Evolutionary conservation across 441 rosid genomes (phyloP), one percentile per base, ranked within the genome.

Genomic region (Omphalea diandra): DNA sequence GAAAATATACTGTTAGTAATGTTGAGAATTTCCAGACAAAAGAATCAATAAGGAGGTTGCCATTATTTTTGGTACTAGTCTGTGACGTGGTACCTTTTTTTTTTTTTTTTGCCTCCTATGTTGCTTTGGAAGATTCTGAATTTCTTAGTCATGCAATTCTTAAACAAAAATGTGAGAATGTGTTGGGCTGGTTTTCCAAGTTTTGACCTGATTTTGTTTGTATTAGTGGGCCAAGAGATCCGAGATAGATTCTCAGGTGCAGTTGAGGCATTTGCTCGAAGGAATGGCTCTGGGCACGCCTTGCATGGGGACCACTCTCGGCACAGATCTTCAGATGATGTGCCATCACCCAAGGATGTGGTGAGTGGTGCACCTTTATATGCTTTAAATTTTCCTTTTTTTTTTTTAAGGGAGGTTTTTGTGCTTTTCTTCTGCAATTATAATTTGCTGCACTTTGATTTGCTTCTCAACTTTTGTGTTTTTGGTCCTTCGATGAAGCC

Each of bases 221-320:
- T 43, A 70, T 55, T 2, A 83, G 90, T 79, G 64, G 97, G 94
- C 62, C 90, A 77, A 76, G 98, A 95, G 63, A 80, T 82, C 5
- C 91, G 93, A 10, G 97, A 88, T 7, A 91, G 88, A 83, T 73
- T 85, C 58, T 84, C 97, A 14, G 99, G 97, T 66, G 95, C 97
- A 58, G 97, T 86, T 27, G 97, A 91, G 78, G 92, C 91, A 71
- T 89, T 95, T 82, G 75, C 91, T 63, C 76, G 94, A 71, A 84
- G 88, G 75, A 91, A 88, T 22, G 81, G 81, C 58, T 67, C 85
- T 73, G 77, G 89, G 44, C 83, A 83, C 22, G 56, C 86, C 26
- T 72, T 87, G 78, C 79, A 85, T 65, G 47, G 62, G 1, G 78
- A 71, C 67, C 73, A 71, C 58, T 79, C 91, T 3, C 85, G 87